phyloP scores from a whole-genome alignment of 2,329 filamentous ascomycete species.

The Graphilbum ipis-grandicollis region DNA sequence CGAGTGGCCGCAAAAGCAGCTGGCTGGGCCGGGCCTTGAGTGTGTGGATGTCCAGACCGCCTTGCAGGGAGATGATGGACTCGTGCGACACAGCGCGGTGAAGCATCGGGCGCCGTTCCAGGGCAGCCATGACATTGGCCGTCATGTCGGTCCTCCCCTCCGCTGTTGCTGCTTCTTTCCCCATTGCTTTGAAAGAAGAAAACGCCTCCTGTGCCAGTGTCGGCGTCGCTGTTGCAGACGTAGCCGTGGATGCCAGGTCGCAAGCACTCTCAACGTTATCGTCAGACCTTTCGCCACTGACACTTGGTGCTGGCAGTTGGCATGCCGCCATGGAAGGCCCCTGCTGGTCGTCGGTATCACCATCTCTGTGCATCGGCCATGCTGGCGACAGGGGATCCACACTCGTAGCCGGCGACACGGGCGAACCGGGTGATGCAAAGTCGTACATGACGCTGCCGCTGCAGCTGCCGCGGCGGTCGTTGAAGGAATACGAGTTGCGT shows the following conservation, averaged over 20 bases:
- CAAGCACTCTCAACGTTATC: too few species aligned
- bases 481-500: slow-evolving; percentile 61
- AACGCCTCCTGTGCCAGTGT: too few species aligned
- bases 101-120: slow-evolving; percentile 16
- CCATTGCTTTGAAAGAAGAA: too few species aligned
- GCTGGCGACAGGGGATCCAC: slow-evolving; percentile 48
- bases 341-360: too few species aligned
- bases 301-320: too few species aligned
- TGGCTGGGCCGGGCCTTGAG: slow-evolving; percentile 61
- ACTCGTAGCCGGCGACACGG: slow-evolving; percentile 68
- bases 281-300: too few species aligned
- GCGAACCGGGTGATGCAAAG: slow-evolving; percentile 41
- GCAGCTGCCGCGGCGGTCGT: slow-evolving; percentile 45
- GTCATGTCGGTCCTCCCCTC: not conserved
- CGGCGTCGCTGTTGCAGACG: too few species aligned
- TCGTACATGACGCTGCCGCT: slow-evolving; percentile 18
- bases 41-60: slow-evolving; percentile 81
- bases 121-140: not conserved
- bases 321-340: too few species aligned
- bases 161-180: not conserved
- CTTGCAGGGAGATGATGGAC: slow-evolving; percentile 71
- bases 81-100: slow-evolving; percentile 65
- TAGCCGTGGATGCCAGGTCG: too few species aligned
- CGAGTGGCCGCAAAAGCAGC: slow-evolving; percentile 39
- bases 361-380: slow-evolving; percentile 29